Evolutionary conservation across 345 rosid genomes (phyloP), one percentile per base, ranked within the genome.

Genomic region (Luvunga scandens): DNA sequence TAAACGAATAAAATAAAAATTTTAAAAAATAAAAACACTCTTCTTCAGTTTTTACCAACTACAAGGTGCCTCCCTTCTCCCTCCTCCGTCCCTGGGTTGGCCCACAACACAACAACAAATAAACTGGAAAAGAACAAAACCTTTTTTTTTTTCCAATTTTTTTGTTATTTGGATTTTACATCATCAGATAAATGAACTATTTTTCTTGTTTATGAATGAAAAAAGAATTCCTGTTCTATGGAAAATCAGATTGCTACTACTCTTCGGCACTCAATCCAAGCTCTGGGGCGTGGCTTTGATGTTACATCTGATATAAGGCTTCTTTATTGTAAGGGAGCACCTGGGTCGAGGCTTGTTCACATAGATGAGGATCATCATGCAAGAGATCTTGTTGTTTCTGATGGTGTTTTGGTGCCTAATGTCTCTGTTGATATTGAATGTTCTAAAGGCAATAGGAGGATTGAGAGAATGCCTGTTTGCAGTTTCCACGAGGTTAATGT

Each of bases 241-340:
- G 91, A 84, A 65, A 75, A 77, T 73, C 78, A 72, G 62, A 66
- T 96, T 89, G 83, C 83, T 50, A 83, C 97, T 56, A 96, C 97
- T 66, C 87, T 94, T 38, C 86, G 69, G 73, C 92, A 91, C 88
- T 91, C 97, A 83, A 90, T 96, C 84, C 97, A 94, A 81, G 97
- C 99, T 83, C 28, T 96, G 84, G 99, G 98, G 66, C 92, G 98
- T 65, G 97, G 97, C 70, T 93, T 93, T 76, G 95, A 93, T 86
- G 99, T 96, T 50, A 92, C 98, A 77, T 96, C 97, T 14, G 98
- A 96, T 88, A 93, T 94, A 59, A 86, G 99, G 82, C 91, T 96
- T 78, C 82, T 96, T 9, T 96, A 93, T 76, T 96, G 98, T 79
- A 96, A 94, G 82, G 98, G 98, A 57, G 88, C 95, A 71, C 87